Conservation (phyloP, 2,329 filamentous ascomycete genomes). For the Nakataea oryzae region DNA sequence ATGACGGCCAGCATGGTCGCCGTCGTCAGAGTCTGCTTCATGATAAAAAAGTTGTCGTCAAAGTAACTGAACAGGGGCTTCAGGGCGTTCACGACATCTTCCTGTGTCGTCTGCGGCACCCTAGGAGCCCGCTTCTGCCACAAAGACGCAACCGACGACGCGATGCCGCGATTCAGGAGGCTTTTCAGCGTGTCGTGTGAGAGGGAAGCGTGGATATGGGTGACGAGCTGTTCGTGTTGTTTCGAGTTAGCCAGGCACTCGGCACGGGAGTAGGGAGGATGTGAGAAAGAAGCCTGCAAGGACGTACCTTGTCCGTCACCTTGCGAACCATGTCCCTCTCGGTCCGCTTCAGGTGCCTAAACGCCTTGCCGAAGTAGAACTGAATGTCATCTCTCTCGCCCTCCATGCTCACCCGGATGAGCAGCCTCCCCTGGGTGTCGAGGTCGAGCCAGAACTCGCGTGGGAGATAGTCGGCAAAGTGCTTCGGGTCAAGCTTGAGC, state of each 20-base stretch:
- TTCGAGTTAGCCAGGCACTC: conserved; percentile 5
- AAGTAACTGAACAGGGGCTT: conserved; percentile 88
- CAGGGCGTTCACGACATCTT: conserved; percentile 71
- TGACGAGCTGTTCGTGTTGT: conserved; percentile 53
- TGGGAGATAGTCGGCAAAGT: conserved; percentile 92
- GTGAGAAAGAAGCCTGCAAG: not conserved
- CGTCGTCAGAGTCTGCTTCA: conserved; percentile 92
- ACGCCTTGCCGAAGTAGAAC: conserved; percentile 96
- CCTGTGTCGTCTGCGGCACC: conserved; percentile 49
- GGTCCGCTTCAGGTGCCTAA: conserved; percentile 86
- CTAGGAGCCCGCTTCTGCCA: conserved; percentile 51
- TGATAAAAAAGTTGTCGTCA: conserved; percentile 96
- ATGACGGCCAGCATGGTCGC: conserved; percentile 98
- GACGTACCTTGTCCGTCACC: conserved; percentile 85
- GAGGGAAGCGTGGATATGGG: conserved; percentile 84
- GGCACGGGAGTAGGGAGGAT: not conserved
- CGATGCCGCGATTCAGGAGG: conserved; percentile 59
- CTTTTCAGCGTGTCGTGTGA: conserved; percentile 70
- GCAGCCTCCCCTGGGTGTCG: conserved; percentile 82
- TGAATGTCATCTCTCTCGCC: conserved; percentile 97
- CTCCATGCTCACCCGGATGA: conserved; percentile 95
- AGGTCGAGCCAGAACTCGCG: conserved; percentile 97
- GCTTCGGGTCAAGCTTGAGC: conserved; percentile 91
- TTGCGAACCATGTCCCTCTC: conserved; percentile 97
- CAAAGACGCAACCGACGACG: conserved; percentile 63